A percentile compares a stretch with the other conserved stretches of the same genome.
phyloP scores from a whole-genome alignment of 73 alveolate species.

The Symbiodinium pilosum region DNA sequence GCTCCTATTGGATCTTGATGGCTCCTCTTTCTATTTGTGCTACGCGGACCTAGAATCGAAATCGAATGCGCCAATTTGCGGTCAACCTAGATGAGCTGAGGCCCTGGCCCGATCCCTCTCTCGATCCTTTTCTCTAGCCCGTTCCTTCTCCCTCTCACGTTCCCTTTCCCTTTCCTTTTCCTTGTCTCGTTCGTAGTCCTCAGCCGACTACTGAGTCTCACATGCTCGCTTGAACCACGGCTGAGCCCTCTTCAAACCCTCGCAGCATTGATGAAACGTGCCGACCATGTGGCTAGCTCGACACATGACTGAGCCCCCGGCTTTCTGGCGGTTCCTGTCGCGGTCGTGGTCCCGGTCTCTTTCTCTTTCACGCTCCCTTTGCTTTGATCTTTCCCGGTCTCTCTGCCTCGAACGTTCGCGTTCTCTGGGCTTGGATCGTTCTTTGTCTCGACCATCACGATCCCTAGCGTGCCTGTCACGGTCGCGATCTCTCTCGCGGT shows the following conservation, averaged over 20 bases:
- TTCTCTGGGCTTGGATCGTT: background rate
- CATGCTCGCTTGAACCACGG: no score
- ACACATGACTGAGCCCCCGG: background rate
- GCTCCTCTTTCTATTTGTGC: no score
- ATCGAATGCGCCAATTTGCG: no score
- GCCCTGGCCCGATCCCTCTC: background rate
- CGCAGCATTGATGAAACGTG: no score
- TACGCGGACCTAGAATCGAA: no score
- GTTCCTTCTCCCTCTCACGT: background rate
- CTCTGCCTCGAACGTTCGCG: background rate
- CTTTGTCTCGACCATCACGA: background rate
- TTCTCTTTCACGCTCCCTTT: background rate
- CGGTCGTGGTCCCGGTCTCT: background rate
- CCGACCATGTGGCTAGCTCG: no score
- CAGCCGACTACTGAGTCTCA: background rate
- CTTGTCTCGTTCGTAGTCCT: background rate
- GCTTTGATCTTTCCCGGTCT: background rate
- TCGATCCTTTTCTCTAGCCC: background rate
- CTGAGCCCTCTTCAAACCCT: no score
- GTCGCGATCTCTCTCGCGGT: conserved; percentile 10
- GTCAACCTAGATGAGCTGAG: no score
- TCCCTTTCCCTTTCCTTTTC: background rate
- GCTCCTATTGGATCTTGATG: no score
- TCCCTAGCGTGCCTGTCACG: background rate
- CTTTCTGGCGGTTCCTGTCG: background rate